phyloP scores from a whole-genome alignment of 2,329 filamentous ascomycete genomes.

The Alternaria consortialis region DNA sequence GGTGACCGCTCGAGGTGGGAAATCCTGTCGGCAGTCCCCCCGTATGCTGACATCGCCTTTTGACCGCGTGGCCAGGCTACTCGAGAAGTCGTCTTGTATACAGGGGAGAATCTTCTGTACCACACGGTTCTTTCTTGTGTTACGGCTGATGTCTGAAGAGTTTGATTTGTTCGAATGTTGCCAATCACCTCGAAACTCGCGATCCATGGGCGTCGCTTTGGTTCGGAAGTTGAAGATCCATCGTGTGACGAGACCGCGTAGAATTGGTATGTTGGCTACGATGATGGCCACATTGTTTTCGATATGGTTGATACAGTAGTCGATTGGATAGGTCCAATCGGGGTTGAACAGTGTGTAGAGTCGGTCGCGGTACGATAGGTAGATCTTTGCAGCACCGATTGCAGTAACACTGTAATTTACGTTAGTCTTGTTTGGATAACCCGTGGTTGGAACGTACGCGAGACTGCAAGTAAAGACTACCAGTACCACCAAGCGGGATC shows the following conservation, averaged over 20 bases:
- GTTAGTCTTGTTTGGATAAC: slow-evolving; percentile 8
- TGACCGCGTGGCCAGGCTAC: slow-evolving; percentile 42
- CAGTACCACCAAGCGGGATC: slow-evolving; percentile 51
- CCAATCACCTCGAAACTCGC: slow-evolving; percentile 39
- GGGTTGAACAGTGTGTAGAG: slow-evolving; percentile 47
- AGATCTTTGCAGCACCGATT: slow-evolving; percentile 53
- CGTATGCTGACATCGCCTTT: slow-evolving; percentile 17
- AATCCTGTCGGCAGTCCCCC: slow-evolving; percentile 26
- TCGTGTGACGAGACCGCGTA: slow-evolving; percentile 52
- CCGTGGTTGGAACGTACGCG: slow-evolving; percentile 36
- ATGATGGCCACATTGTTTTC: slow-evolving; percentile 55
- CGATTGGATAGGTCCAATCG: slow-evolving; percentile 55
- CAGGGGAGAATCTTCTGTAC: slow-evolving; percentile 48
- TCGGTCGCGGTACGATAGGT: slow-evolving; percentile 52
- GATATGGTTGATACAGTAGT: slow-evolving; percentile 54
- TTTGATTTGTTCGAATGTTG: slow-evolving; percentile 41
- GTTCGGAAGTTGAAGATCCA: slow-evolving; percentile 52
- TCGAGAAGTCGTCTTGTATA: slow-evolving; percentile 47
- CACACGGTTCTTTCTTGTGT: slow-evolving; percentile 30
- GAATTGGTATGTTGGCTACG: slow-evolving; percentile 53
- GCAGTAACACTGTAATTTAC: slow-evolving; percentile 44
- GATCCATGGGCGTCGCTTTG: slow-evolving; percentile 45
- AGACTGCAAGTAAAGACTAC: slow-evolving; percentile 53
- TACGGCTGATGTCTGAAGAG: slow-evolving; percentile 37
- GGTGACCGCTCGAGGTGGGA: slow-evolving; percentile 33